Evolutionary conservation across 2,329 filamentous ascomycete genomes (phyloP).

Genomic region (Chrysoporthe puriensis): DNA sequence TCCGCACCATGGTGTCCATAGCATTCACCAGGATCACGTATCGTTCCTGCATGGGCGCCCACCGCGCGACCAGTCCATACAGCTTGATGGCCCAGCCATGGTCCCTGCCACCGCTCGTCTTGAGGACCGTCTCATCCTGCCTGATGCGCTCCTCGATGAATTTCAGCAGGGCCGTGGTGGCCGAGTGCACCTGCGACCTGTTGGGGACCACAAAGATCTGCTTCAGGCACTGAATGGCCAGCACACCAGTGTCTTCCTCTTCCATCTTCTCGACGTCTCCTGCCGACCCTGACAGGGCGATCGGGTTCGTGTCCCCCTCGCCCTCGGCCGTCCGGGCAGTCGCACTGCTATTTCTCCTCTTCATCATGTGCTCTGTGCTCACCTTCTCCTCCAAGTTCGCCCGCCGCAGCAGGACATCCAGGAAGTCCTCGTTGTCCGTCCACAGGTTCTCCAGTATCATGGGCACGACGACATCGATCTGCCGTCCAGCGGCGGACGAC

Average conservation of each 20-base stretch:
- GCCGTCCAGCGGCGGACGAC: constrained; percentile 72
- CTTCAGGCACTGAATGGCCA: constrained; percentile 85
- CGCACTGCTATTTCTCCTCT: constrained; percentile 76
- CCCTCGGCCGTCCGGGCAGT: constrained; percentile 76
- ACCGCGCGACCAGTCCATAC: constrained; percentile 78
- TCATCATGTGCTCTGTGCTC: constrained; percentile 65
- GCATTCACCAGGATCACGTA: constrained; percentile 86
- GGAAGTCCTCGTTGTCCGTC: constrained; percentile 70
- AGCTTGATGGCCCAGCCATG: constrained; percentile 81
- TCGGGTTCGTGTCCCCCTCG: constrained; percentile 63
- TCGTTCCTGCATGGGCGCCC: constrained; percentile 92
- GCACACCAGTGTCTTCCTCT: constrained; percentile 83
- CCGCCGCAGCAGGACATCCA: constrained; percentile 69
- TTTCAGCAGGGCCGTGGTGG: constrained; percentile 72
- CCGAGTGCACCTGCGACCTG: constrained; percentile 76
- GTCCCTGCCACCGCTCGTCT: constrained; percentile 48
- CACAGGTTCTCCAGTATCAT: constrained; percentile 87
- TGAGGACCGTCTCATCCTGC: constrained; percentile 58
- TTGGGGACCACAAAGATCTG: constrained; percentile 84
- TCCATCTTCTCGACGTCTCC: constrained; percentile 87
- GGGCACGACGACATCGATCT: constrained; percentile 79
- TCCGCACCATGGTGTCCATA: constrained; percentile 74
- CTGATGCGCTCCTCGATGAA: constrained; percentile 69
- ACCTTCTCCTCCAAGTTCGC: constrained; percentile 70
- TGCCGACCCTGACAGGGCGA: constrained; percentile 78